Base-by-base conservation (phyloP, 1,139 yeast species). In the Suhomyces bribrorum region DNA sequence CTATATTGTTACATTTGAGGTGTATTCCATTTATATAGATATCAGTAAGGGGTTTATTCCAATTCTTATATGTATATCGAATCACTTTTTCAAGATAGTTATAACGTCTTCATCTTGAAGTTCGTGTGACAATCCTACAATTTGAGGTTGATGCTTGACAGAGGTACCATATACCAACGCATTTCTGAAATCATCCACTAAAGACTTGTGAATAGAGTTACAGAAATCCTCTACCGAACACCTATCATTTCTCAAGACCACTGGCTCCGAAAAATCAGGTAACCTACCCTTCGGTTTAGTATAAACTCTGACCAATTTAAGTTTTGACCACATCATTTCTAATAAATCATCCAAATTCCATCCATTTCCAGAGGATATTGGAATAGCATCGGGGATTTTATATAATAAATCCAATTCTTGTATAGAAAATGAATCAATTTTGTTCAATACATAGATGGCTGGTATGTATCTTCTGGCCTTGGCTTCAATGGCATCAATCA, bases 91-190 rank as follows among this genome's bases (percentile, higher is more conserved):
- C 67, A 90, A 76, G 54, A 92, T 88, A 22, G 98, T 90, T 38
- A 92, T 95, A 24, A 94, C 98, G 66, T 92, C 99, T 66, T 92
- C 98, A 63, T 92, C 99, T 64, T 83, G 85, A 51, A 92, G 71
- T 7, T 61, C 71, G 66, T 94, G 98, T 36, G 75, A 64, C 51
- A 92, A 73, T 30, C 98, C 98, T 32, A 90, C 97, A 50, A 82
- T 79, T 66, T 92, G 98, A n/a, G 97, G 97, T 64, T 90, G 97
- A 63, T 92, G 98, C 69, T 92, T 92, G 37, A 90, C 97, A 56
- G 95, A 84, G 14, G 87, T 77, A 29, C 97, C 97, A 57, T 74
- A 90, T 1, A 92, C 97, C 48, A 88, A 76, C 1, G 97, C 97
- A 54, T 81, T 85, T 65, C 87, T 85, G 64, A 94, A 94, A 56